These are phyloP conservation scores for Obba rivulosa DNA, from an alignment of 768 basidiomycete genomes.

Conservation along the genomic window DNA sequence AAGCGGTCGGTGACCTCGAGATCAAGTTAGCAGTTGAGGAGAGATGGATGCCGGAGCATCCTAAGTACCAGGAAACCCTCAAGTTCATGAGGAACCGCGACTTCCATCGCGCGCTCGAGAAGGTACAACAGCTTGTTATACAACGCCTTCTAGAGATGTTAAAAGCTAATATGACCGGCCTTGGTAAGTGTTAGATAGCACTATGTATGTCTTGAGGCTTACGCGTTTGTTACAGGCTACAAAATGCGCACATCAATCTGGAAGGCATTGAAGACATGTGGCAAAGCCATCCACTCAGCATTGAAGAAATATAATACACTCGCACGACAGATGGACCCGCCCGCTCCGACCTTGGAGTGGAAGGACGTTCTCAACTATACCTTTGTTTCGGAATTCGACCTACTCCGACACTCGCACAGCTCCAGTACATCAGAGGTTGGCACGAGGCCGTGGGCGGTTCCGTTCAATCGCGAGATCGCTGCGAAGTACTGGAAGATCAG, in stretches of 20 bases:
- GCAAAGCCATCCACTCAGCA: conserved; percentile 2
- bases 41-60: neutral
- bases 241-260: conserved; percentile 4
- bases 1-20: neutral
- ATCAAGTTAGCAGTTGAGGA: neutral
- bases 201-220: too few relatives aligned
- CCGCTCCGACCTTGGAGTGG: conserved; percentile 1
- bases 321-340: conserved; percentile 1
- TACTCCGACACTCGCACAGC: neutral
- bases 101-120: neutral
- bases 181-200: neutral
- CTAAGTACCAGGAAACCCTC: neutral
- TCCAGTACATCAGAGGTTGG: neutral
- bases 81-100: neutral
- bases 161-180: conserved; percentile 4
- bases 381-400: conserved; percentile 3
- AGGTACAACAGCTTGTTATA: neutral
- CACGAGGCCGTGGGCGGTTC: neutral
- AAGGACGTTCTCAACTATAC: conserved; percentile 6
- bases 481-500: conserved; percentile 3
- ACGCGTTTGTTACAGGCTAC: neutral
- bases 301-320: conserved; percentile 3
- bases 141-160: conserved; percentile 1
- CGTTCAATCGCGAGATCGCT: conserved; percentile 3
- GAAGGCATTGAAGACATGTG: conserved; percentile 4